Conservation (phyloP, 163 green algal species). For the Coccomyxa subellipsoidea region DNA sequence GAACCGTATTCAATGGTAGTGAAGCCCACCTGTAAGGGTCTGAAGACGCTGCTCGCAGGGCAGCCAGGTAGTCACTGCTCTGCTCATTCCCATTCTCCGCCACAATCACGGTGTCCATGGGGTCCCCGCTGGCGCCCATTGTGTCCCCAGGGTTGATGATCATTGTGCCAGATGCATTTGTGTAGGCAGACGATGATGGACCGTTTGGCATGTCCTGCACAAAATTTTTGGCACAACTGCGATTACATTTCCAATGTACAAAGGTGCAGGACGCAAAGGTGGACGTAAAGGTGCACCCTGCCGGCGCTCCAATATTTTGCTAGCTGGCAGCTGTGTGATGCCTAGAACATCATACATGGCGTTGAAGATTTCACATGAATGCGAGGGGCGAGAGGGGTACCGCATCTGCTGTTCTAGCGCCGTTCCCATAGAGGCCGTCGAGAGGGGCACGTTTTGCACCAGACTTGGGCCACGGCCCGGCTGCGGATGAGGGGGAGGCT, state of each 20-base stretch:
- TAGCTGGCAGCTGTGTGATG: no score
- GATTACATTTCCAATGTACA: not conserved
- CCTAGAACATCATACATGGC: no score
- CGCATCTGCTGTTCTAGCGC: not conserved
- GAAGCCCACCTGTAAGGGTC: not conserved
- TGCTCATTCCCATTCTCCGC: conserved; percentile 21
- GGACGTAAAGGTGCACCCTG: not conserved
- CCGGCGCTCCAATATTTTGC: no score
- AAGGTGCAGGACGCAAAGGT: not conserved
- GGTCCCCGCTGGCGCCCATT: conserved; percentile 14
- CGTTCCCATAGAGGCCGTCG: not conserved
- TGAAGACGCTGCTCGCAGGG: conserved; percentile 30
- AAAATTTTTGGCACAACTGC: not conserved
- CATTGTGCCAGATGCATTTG: conserved; percentile 23
- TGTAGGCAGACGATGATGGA: not conserved
- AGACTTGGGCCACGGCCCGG: not conserved
- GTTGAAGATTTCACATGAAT: no score
- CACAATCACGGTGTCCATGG: conserved; percentile 28
- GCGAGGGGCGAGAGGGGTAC: not conserved
- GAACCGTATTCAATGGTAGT: no score
- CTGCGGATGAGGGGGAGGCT: not conserved
- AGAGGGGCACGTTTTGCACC: not conserved
- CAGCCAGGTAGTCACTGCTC: conserved; percentile 45
- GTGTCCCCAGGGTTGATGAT: conserved; percentile 23
- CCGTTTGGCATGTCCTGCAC: not conserved